Base-by-base conservation (phyloP, 1,139 yeast genomes). In the Candida mesenterica region DNA sequence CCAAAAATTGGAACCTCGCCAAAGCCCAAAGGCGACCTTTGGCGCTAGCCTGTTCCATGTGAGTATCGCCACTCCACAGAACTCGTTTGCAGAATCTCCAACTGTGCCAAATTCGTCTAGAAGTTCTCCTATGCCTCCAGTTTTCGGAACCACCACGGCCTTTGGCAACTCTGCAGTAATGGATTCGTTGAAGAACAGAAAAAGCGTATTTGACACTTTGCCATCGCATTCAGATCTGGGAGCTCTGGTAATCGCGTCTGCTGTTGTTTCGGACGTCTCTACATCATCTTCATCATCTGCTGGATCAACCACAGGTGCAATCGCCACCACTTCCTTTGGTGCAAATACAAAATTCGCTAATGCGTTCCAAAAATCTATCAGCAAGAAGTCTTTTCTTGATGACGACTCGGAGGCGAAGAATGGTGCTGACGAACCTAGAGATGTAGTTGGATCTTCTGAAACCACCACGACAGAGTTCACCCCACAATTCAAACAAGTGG, bases 311-410 rank as follows among this genome's bases (percentile, higher is more conserved):
- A 24, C 38, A 15, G 33, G 27, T 31, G 30, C 19, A 23, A 15
- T 31, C 31, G 15, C 24, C 5, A 5, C 30, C 32, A 18, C 24
- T 30, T 15, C 30, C 25, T 24, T 24, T 33, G 14, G 89, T 0
- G 64, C 82, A 25, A 75, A 75, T 10, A 70, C 86, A 20, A 67
- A 70, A 23, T 77, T 80, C 47, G 76, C 78, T 2, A 73, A 76
- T 48, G 83, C 83, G 1, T 77, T 79, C 50, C 70, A 73, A 45
- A 56, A 61, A 13, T 69, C 79, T 2, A 43, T 72, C 20, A 59
- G 57, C 29, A 75, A 75, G 46, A 72, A 76, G 46, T 77, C 83
- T 1, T 77, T 79, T 32, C 72, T 79, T 39, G 85, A 79, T 39
- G 62, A 25, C 24, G 36, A 4, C 36, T 44, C 3, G 10, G 32